Percentiles rank a stretch among this genome's conserved stretches.
Evolutionary conservation across 1,284 basidiomycete species (phyloP).

Genomic region (Papiliotrema nemorosa): DNA sequence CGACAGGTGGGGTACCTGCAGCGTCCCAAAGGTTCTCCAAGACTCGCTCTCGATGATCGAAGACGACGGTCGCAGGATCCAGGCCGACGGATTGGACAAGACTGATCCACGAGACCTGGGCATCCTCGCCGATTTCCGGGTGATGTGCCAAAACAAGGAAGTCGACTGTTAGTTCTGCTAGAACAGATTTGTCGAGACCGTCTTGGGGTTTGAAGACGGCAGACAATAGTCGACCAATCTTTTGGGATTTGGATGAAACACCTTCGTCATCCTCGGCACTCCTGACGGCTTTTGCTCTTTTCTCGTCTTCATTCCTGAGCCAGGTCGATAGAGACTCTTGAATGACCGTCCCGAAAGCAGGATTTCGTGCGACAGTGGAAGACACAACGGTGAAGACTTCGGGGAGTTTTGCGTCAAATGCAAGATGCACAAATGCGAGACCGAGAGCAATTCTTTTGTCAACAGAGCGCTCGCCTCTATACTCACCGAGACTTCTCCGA

Average conservation of each 20-base stretch:
- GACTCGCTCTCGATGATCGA: constrained; percentile 32
- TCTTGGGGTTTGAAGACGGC: constrained; percentile 20
- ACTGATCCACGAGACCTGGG: constrained; percentile 76
- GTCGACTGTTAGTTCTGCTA: constrained; percentile 50
- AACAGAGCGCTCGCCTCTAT: not conserved
- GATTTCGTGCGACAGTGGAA: constrained; percentile 32
- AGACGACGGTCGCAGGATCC: constrained; percentile 60
- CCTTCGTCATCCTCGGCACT: constrained; percentile 29
- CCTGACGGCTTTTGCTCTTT: constrained; percentile 9
- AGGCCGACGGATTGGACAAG: constrained; percentile 64
- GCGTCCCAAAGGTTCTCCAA: constrained; percentile 36
- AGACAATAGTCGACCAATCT: constrained; percentile 38
- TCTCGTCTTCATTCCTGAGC: constrained; percentile 32
- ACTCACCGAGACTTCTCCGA: constrained; percentile 61
- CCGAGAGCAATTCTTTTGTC: constrained; percentile 60
- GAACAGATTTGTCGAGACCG: constrained; percentile 17
- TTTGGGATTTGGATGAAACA: constrained; percentile 25
- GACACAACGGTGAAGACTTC: constrained; percentile 55
- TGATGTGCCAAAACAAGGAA: constrained; percentile 72
- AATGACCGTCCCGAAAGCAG: constrained; percentile 57
- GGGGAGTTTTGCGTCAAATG: constrained; percentile 57
- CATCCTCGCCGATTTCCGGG: constrained; percentile 59
- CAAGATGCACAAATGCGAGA: constrained; percentile 63
- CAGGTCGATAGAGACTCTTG: constrained; percentile 56
- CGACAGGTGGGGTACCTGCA: constrained; percentile 28